Evolutionary conservation across 2,329 filamentous ascomycete genomes (phyloP), one percentile per base, ranked within the genome.

Genomic region (Pestalotiopsis sp.): DNA sequence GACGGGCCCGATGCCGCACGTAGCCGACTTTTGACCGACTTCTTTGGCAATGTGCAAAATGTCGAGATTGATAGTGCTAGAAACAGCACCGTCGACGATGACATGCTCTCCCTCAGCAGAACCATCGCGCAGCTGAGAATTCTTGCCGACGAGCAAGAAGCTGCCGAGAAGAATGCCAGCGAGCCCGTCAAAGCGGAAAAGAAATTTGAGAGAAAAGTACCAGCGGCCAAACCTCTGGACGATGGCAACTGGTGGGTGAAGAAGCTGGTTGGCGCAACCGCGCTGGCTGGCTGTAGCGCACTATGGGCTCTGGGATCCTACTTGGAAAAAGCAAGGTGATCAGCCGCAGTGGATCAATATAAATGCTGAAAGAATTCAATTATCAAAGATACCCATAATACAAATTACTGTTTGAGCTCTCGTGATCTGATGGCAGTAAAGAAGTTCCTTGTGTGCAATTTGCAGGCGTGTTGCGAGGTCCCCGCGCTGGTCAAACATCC

Each of bases 31-130:
- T 90, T 99, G 56, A 97, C 97, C 75, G 96, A 99, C 79, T 99
- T 99, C 82, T 98, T 99, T 72, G 96, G 96, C 27, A 99, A 98
- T 78, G 94, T 98, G 14, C 96, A 99, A 79, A 97, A 95, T 74
- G 95, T 99, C 3, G 96, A 98, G 81, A 90, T 98, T 3, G 93
- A 96, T 73, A 86, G 86, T 31, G 83, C 84, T 59, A 85, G 87
- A 69, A 87, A 86, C 69, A 81, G 84, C 67, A 87, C 83, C 49
- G 86, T 90, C 61, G 90, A 91, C 64, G 91, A 95, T 73, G 94
- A 98, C 75, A 81, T 98, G 70, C 82, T 92, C 41, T 89, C 91
- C n/a, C 86, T 98, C 62, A 92, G 93, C 77, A 87, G 84, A 81
- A 90, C 87, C 49, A 91, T 92, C 74, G 85, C 87, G 2, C 81